Percentiles rank a stretch among this genome's conserved stretches.
Conservation (phyloP, 2,329 filamentous ascomycete species). For the Daldinia eschscholtzii region DNA sequence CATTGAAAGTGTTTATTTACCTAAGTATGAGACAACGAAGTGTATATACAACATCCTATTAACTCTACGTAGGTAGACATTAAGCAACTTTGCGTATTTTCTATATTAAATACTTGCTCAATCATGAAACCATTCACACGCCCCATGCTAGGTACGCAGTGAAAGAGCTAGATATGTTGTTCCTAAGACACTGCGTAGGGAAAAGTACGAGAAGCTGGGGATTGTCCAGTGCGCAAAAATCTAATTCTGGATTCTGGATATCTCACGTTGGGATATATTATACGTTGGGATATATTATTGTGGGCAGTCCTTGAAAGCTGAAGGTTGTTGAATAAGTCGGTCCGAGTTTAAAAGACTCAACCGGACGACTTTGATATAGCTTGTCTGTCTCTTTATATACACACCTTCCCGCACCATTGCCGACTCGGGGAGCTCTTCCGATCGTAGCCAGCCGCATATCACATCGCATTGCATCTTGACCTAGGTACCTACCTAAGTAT, state of each 20-base stretch:
- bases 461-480: background rate
- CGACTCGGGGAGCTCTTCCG: constrained; percentile 36
- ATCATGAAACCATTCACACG: too few relatives aligned
- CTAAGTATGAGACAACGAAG: too few relatives aligned
- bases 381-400: constrained; percentile 5
- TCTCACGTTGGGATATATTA: background rate
- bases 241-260: background rate
- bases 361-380: constrained; percentile 5
- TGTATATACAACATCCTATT: too few relatives aligned
- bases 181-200: too few relatives aligned
- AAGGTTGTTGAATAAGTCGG: background rate
- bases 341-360: background rate
- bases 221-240: background rate
- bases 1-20: too few relatives aligned
- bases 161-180: too few relatives aligned
- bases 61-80: too few relatives aligned
- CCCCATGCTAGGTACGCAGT: too few relatives aligned
- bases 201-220: too few relatives aligned
- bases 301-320: background rate
- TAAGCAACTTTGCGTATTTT: too few relatives aligned
- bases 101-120: too few relatives aligned
- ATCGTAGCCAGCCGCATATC: constrained; percentile 22
- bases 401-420: constrained; percentile 11
- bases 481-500: background rate
- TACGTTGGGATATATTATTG: background rate